Conservation (phyloP, 2,329 filamentous ascomycete species). For the Trichophyton benhamiae region DNA sequence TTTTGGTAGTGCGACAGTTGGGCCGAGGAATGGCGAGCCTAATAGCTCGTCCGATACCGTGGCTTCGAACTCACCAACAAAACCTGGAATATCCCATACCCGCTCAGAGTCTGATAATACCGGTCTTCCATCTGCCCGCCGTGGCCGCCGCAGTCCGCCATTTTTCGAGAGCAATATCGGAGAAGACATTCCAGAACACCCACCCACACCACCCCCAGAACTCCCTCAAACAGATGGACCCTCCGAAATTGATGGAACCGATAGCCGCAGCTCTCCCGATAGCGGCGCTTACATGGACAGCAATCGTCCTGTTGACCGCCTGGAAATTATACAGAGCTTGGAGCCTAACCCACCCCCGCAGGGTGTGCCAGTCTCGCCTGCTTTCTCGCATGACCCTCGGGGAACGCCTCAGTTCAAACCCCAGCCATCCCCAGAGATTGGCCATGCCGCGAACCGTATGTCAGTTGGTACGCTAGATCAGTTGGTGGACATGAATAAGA, state of each 20-base stretch:
- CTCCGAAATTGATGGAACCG: slow-evolving; percentile 18
- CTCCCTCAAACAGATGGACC: slow-evolving; percentile 18
- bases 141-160: slow-evolving; percentile 1
- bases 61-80: neutral
- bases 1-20: slow-evolving; percentile 19
- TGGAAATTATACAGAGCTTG: slow-evolving; percentile 25
- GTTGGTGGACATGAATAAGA: slow-evolving; percentile 53
- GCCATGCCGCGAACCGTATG: slow-evolving; percentile 70
- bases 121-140: slow-evolving; percentile 5
- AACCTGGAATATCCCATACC: slow-evolving; percentile 16
- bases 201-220: slow-evolving; percentile 32
- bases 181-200: slow-evolving; percentile 18
- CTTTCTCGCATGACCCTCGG: slow-evolving; percentile 63
- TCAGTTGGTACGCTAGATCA: slow-evolving; percentile 72
- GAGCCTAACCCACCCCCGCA: slow-evolving; percentile 51
- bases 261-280: slow-evolving; percentile 32
- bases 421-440: slow-evolving; percentile 63
- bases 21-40: slow-evolving; percentile 3
- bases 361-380: slow-evolving; percentile 65
- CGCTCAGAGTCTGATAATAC: slow-evolving; percentile 25
- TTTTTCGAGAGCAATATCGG: slow-evolving; percentile 11
- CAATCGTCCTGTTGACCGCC: slow-evolving; percentile 15
- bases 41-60: slow-evolving; percentile 21
- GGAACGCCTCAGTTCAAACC: slow-evolving; percentile 57
- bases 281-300: slow-evolving; percentile 21